Percentiles rank a stretch among this genome's conserved stretches.
These are phyloP conservation scores for Botrytis fabae DNA, from an alignment of 2,329 filamentous ascomycete genomes.

Conservation along the genomic window DNA sequence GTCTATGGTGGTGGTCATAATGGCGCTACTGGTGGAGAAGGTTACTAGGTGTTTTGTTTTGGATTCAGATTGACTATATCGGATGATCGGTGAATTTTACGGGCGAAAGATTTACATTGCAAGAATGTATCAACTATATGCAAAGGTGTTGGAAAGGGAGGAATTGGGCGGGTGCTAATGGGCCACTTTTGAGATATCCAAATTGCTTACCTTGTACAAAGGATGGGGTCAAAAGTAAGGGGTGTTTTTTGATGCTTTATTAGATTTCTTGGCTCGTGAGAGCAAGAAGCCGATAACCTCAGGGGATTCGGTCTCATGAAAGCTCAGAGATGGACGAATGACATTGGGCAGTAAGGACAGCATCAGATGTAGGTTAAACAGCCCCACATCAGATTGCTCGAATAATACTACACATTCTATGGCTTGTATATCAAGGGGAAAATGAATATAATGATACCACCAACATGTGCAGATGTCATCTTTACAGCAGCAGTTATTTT, in stretches of 20 bases:
- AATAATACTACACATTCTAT: slow-evolving; percentile 25
- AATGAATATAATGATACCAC: background rate
- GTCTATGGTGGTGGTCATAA: slow-evolving; percentile 56
- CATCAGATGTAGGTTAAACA: slow-evolving; percentile 39
- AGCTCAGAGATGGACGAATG: slow-evolving; percentile 18
- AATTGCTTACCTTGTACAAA: slow-evolving; percentile 34
- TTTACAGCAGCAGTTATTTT: background rate
- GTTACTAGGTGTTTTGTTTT: slow-evolving; percentile 31
- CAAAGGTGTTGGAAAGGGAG: slow-evolving; percentile 33
- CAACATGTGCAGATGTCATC: background rate
- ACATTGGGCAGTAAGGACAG: slow-evolving; percentile 29
- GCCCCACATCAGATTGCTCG: slow-evolving; percentile 27
- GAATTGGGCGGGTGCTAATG: slow-evolving; percentile 26
- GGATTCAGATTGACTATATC: slow-evolving; percentile 19
- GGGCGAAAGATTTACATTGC: slow-evolving; percentile 30
- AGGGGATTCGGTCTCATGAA: slow-evolving; percentile 21
- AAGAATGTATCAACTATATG: slow-evolving; percentile 38
- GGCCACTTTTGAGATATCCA: slow-evolving; percentile 25
- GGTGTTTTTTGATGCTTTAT: slow-evolving; percentile 33
- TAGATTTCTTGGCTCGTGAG: slow-evolving; percentile 39
- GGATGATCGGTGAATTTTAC: slow-evolving; percentile 7
- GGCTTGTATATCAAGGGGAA: slow-evolving; percentile 16
- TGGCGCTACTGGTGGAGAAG: slow-evolving; percentile 46
- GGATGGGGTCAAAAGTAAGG: slow-evolving; percentile 37
- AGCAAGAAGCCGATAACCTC: slow-evolving; percentile 33